Base-by-base conservation (phyloP, 345 rosid genomes). In the Excoecaria cochinchinensis region DNA sequence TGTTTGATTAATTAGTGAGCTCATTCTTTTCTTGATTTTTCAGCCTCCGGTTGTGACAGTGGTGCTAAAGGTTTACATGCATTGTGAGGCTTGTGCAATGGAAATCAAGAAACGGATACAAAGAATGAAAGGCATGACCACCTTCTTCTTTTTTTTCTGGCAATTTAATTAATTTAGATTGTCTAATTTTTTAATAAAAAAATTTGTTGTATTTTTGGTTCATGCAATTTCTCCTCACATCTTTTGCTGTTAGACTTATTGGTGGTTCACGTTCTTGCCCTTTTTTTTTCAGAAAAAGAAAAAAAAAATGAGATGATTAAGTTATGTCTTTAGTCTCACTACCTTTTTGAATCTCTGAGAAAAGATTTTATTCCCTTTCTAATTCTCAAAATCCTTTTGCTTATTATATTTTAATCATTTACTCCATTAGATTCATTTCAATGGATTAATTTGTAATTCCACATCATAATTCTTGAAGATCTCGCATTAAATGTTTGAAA, bases 31-130 rank as follows among this genome's bases (percentile, higher is more conserved):
- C 70, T 66, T 72, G 74, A 22, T 66, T 63, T 15, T 75, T 71
- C 89, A 87, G 98, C 90, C 92, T 47, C 87, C 84, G 38, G 91
- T 84, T 70, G 80, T 90, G 50, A 84, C 79, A 5, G 92, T 92
- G 84, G 91, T 92, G 60, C 86, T 95, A 3, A 86, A 77, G 77
- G 97, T 91, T 52, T 86, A 86, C 84, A 95, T 95, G 99, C 98
- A 95, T 70, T 95, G 99, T 60, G 99, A 95, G 64, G 98, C 94
- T 58, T 95, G 99, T 81, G 90, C 98, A 15, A 87, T 84, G 76
- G 92, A 70, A 79, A 90, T 91, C 82, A 88, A 91, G 89, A 95
- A 93, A 87, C 91, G 97, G 77, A 93, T 95, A 79, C 87, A 68
- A 76, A 84, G 87, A 79, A 93, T 95, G 97, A 87, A 93, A 89